phyloP scores from a whole-genome alignment of 257 asterid species.

The Rubia yunnanensis region DNA sequence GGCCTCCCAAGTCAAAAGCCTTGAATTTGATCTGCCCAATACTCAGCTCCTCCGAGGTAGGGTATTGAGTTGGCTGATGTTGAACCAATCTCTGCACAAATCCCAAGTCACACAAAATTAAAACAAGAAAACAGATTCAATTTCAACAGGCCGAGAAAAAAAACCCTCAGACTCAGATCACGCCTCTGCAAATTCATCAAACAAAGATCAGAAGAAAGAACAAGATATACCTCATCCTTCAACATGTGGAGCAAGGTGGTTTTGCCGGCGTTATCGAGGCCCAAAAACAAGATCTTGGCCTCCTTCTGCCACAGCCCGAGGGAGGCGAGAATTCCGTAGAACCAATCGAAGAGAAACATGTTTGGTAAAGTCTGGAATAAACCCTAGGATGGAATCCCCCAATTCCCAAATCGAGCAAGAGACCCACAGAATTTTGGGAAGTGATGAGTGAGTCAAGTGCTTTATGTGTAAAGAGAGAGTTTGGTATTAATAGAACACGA shows the following conservation, averaged over 20 bases:
- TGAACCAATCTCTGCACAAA: slow-evolving; percentile 76
- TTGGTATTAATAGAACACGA: not conserved
- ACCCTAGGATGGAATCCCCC: slow-evolving; percentile 1
- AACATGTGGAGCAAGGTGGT: slow-evolving; percentile 95
- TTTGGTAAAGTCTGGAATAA: slow-evolving; percentile 4
- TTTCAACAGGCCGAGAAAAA: not conserved
- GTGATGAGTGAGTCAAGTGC: not conserved
- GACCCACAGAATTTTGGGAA: not conserved
- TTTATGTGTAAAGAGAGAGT: not conserved
- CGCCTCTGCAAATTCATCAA: not conserved
- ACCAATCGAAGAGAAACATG: slow-evolving; percentile 92
- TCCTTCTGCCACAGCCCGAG: slow-evolving; percentile 95
- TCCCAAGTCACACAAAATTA: not conserved
- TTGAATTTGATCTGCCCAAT: slow-evolving; percentile 86
- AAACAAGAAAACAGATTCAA: not conserved
- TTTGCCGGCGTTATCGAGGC: slow-evolving; percentile 95
- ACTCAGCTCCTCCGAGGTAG: slow-evolving; percentile 88
- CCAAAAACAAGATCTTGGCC: slow-evolving; percentile 85
- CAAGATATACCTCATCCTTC: slow-evolving; percentile 64
- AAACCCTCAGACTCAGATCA: not conserved
- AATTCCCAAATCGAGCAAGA: not conserved
- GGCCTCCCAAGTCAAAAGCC: slow-evolving; percentile 93
- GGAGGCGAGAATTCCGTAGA: slow-evolving; percentile 84
- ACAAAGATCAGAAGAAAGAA: not conserved
- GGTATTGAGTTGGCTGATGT: slow-evolving; percentile 87